phyloP scores from a whole-genome alignment of 768 basidiomycete genomes.

The Gloeostereum incarnatum region DNA sequence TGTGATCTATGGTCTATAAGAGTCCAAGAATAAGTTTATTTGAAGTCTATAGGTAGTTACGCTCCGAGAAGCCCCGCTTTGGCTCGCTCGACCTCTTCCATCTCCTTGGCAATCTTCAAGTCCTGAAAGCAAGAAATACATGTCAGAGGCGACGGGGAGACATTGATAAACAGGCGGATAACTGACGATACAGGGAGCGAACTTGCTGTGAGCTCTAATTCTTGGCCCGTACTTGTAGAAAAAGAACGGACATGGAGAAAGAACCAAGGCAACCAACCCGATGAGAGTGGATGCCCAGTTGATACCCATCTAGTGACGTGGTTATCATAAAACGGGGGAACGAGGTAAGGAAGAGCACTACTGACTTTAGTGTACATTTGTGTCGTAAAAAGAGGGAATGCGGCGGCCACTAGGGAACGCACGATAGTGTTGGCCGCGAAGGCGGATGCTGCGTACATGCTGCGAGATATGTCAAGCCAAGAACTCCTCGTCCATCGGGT shows the following conservation, averaged over 20 bases:
- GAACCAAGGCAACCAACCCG: slow-evolving; percentile 43
- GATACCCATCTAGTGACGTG: slow-evolving; percentile 28
- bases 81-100: slow-evolving; percentile 17
- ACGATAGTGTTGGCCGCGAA: slow-evolving; percentile 54
- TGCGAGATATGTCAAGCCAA: slow-evolving; percentile 11
- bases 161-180: background rate
- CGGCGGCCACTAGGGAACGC: slow-evolving; percentile 47
- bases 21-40: background rate
- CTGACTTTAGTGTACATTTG: slow-evolving; percentile 51
- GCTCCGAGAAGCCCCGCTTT: background rate
- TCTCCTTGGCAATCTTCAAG: slow-evolving; percentile 28
- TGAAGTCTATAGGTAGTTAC: background rate
- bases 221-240: slow-evolving; percentile 60
- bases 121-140: slow-evolving; percentile 16
- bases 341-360: background rate
- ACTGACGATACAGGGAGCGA: slow-evolving; percentile 42
- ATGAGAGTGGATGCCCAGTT: slow-evolving; percentile 47
- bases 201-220: slow-evolving; percentile 47
- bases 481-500: background rate
- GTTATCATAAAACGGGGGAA: slow-evolving; percentile 1
- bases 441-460: slow-evolving; percentile 50
- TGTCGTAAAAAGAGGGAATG: slow-evolving; percentile 58
- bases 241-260: slow-evolving; percentile 57
- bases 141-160: background rate
- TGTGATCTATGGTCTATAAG: background rate